Conservation (phyloP, 108 stramenopile genomes). For the Cyclotella cryptica region DNA sequence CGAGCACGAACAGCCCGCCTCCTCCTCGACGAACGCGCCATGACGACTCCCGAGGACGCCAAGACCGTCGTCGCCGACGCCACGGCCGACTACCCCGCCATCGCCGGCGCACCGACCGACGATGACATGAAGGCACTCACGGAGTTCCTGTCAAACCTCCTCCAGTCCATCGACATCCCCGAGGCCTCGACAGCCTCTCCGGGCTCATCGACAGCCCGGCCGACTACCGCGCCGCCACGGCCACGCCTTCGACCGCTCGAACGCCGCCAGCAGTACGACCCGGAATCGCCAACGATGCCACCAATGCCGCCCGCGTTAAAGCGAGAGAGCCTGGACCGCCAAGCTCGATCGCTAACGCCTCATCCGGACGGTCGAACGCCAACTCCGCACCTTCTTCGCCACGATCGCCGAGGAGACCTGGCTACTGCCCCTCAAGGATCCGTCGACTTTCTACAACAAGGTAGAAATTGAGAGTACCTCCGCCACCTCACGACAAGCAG, state of each 20-base stretch:
- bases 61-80: neutral
- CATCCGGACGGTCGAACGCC: neutral
- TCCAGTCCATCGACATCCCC: slow-evolving; percentile 2
- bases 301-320: neutral
- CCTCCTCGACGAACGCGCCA: neutral
- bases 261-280: neutral
- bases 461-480: neutral
- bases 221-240: neutral
- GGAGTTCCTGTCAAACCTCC: neutral
- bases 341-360: neutral
- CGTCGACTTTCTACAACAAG: slow-evolving; percentile 1
- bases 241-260: neutral
- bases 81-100: neutral
- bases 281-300: neutral
- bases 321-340: neutral
- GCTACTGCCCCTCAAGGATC: neutral
- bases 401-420: neutral
- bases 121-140: neutral
- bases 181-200: neutral
- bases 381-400: neutral
- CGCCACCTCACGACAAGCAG: neutral
- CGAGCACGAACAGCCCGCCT: too few relatives aligned
- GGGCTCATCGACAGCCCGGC: neutral
- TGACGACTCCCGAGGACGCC: neutral
- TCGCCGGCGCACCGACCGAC: slow-evolving; percentile 8